Conservation (phyloP, 441 rosid species). For the Aleurites moluccanus region DNA sequence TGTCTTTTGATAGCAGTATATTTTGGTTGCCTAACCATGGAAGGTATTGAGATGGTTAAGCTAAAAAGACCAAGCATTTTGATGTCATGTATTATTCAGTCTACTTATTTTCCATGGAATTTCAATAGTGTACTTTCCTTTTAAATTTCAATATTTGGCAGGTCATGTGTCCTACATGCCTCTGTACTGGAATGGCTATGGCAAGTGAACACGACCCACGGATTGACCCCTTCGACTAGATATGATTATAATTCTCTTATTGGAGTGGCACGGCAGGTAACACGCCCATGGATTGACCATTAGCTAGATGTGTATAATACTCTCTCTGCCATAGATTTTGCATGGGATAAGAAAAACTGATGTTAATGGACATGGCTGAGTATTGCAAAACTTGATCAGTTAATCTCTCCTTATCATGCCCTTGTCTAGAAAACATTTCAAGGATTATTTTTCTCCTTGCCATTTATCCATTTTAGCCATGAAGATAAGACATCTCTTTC, state of each 20-base stretch:
- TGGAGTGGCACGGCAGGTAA: background rate
- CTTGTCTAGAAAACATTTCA: background rate
- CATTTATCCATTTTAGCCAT: background rate
- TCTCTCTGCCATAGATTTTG: background rate
- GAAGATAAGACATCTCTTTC: constrained; percentile 2
- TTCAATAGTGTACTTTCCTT: background rate
- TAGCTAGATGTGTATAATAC: background rate
- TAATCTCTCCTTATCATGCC: background rate
- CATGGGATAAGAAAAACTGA: background rate
- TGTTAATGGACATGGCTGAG: background rate
- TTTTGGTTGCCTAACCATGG: background rate
- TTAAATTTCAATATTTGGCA: constrained; percentile 24
- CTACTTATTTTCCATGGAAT: background rate
- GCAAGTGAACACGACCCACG: constrained; percentile 98
- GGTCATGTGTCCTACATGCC: constrained; percentile 99
- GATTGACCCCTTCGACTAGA: constrained; percentile 85
- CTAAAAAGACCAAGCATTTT: background rate
- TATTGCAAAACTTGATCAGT: background rate
- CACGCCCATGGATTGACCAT: background rate
- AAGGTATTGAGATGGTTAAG: background rate
- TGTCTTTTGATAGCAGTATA: background rate
- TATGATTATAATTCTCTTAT: constrained; percentile 4
- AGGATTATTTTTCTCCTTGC: background rate
- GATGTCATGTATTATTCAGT: background rate
- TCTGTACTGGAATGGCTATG: constrained; percentile 99